Percentiles rank a stretch among this genome's conserved stretches.
phyloP scores from a whole-genome alignment of 1,284 basidiomycete genomes.

The Irpex rosettiformis region DNA sequence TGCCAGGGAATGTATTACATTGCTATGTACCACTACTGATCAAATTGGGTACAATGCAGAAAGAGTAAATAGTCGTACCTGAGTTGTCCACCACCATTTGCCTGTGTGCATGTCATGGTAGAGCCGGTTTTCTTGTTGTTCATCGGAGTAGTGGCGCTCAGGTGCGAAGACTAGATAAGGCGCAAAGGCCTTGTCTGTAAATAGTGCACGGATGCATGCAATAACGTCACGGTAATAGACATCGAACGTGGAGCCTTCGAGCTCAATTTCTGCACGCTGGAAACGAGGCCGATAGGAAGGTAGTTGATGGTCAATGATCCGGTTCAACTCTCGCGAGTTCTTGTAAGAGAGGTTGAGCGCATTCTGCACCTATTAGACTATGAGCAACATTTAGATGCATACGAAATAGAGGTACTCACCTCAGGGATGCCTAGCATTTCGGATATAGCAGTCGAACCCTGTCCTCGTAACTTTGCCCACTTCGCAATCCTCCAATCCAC shows the following conservation, averaged over 20 bases:
- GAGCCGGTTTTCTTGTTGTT: constrained; percentile 18
- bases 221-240: too few species aligned
- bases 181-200: too few species aligned
- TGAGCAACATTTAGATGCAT: not conserved
- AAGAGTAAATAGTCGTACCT: constrained; percentile 21
- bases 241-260: constrained; percentile 20
- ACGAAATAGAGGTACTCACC: constrained; percentile 6
- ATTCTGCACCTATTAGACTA: constrained; percentile 8
- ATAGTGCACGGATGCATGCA: too few species aligned
- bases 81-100: constrained; percentile 35
- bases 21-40: too few species aligned
- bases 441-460: constrained; percentile 18
- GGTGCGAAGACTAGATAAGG: too few species aligned
- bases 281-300: constrained; percentile 24
- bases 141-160: too few species aligned
- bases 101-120: constrained; percentile 36
- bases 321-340: constrained; percentile 26
- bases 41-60: not conserved
- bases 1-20: too few species aligned
- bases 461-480: constrained; percentile 22
- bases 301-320: constrained; percentile 26
- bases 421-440: constrained; percentile 20
- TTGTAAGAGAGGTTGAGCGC: constrained; percentile 27
- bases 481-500: constrained; percentile 20
- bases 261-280: constrained; percentile 15